Base-by-base conservation (phyloP, 352 stramenopile genomes). In the Phytophthora litchii region DNA sequence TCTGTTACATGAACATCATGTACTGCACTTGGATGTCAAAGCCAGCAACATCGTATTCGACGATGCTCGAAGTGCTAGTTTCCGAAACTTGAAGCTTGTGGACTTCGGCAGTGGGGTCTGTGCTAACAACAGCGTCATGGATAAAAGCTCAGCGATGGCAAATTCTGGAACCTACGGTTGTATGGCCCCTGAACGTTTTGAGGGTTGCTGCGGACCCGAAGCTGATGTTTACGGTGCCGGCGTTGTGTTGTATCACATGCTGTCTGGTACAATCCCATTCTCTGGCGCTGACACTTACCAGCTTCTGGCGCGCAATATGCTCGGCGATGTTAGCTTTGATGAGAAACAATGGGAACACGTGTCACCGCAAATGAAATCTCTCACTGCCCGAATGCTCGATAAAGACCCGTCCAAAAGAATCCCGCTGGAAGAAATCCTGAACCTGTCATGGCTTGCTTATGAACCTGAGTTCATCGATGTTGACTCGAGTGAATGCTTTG, bases 11-110 rank as follows among this genome's bases (percentile, higher is more conserved):
- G 66, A 74, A 49, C 57, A 87, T 43, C 31, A 64, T 23, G 70
- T 90, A 16, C 57, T 90, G 23, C 80, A 88, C 41, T 51, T 90
- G 46, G 78, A 90, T 54, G 65, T 90, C 37, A 90, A 88, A 56
- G 74, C 78, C 3, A 72, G 60, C 32, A 90, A 90, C 52, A 77
- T 88, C 37, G 48, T 90, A 10, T 90, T 90, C 23, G 80, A 90
- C 51, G 57, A 66, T 8, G 60, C 72, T 21, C 57, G 51, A 20
- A 49, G 50, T 3, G 54, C 54, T 27, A 64, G 55, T 35, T 86
- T 87, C 40, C 48, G 51, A 14, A 80, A 83, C 40, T 54, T 90
- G 29, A 90, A 90, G 58, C 74, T 90, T 46, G 69, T 88, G 44
- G 80, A 88, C 55, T 90, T 90, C 60, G 80, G 80, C 12, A 86